Evolutionary conservation across 2,329 filamentous ascomycete genomes (phyloP).

Genomic region (Pseudogymnoascus sp.): DNA sequence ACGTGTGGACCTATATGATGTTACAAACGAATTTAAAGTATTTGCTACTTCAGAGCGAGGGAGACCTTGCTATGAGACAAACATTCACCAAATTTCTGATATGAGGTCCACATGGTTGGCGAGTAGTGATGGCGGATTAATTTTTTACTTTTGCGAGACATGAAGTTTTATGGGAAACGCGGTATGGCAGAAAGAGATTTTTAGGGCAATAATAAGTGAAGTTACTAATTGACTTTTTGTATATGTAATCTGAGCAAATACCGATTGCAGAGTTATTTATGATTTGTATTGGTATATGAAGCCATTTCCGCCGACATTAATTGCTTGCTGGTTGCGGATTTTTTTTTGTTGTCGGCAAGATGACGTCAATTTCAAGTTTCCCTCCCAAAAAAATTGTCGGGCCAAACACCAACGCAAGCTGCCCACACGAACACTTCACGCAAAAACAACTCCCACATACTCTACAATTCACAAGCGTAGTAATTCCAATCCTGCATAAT

Average conservation of each 20-base stretch:
- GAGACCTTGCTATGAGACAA: constrained; percentile 89
- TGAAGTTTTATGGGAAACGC: neutral
- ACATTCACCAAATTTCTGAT: constrained; percentile 85
- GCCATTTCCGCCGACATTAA: neutral
- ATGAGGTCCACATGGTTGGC: constrained; percentile 12
- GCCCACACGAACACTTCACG: neutral
- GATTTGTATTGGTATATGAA: neutral
- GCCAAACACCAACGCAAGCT: neutral
- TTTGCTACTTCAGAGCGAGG: constrained; percentile 99
- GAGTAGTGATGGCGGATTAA: constrained; percentile 14
- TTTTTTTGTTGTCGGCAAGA: neutral
- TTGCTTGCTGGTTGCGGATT: neutral
- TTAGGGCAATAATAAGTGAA: neutral
- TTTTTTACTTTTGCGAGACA: neutral
- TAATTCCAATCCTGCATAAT: too few relatives aligned
- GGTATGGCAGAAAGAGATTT: constrained; percentile 10
- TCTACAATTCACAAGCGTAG: neutral
- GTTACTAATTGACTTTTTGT: neutral
- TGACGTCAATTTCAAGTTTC: neutral
- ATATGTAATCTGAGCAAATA: neutral
- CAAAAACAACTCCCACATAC: neutral
- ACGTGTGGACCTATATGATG: constrained; percentile 4
- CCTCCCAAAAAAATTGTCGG: neutral
- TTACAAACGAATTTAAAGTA: constrained; percentile 74
- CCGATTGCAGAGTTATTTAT: neutral